Percentiles rank a stretch among this genome's conserved stretches.
These are phyloP conservation scores for Monsonia emarginata DNA, from an alignment of 441 rosid species.

Conservation along the genomic window DNA sequence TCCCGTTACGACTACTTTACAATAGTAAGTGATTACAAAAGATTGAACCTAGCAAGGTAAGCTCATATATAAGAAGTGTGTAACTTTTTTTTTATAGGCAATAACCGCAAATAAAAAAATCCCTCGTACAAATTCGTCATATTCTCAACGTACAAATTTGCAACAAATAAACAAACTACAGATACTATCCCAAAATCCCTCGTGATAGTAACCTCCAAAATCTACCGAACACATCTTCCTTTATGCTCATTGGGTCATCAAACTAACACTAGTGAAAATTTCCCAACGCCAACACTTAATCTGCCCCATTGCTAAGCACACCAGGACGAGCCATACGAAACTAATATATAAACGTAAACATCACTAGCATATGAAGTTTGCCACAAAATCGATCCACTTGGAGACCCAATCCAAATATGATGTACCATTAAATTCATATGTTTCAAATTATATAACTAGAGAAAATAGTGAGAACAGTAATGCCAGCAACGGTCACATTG, in stretches of 20 bases:
- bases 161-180: slow-evolving; percentile 1
- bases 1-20: background rate
- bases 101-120: too few relatives aligned
- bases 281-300: background rate
- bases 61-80: background rate
- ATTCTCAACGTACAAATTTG: background rate
- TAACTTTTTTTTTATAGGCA: too few relatives aligned
- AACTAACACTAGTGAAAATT: background rate
- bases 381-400: background rate
- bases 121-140: too few relatives aligned
- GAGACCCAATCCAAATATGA: background rate
- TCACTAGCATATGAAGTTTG: background rate
- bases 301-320: background rate
- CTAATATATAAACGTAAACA: background rate
- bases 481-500: background rate
- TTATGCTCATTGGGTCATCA: background rate
- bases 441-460: background rate
- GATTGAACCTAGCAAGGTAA: background rate
- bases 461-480: background rate
- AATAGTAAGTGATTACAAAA: background rate
- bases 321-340: background rate
- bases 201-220: background rate
- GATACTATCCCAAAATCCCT: background rate
- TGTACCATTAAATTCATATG: background rate
- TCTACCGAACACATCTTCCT: background rate